phyloP scores from a whole-genome alignment of 495 filamentous ascomycete species.

The Trichoderma orchidacearum region DNA sequence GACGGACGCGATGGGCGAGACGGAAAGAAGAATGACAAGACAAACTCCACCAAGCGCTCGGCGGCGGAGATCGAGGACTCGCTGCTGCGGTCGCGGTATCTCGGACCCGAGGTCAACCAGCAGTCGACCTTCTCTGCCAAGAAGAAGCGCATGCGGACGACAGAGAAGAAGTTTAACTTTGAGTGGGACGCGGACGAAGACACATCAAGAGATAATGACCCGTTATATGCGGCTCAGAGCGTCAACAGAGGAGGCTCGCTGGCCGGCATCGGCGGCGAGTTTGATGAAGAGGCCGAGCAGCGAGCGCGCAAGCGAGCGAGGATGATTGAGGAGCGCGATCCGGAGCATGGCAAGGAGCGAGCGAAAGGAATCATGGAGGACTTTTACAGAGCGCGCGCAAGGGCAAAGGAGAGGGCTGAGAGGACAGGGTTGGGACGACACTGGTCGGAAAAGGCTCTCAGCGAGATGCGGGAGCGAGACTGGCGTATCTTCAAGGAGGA shows the following conservation, averaged over 20 bases:
- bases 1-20: slow-evolving; percentile 18
- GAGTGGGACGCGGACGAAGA: slow-evolving; percentile 97
- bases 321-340: slow-evolving; percentile 65
- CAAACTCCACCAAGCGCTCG: slow-evolving; percentile 36
- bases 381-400: slow-evolving; percentile 23
- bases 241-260: slow-evolving; percentile 51
- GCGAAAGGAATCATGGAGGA: slow-evolving; percentile 78
- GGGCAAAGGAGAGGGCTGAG: slow-evolving; percentile 47
- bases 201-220: slow-evolving; percentile 80
- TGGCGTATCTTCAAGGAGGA: slow-evolving; percentile 99
- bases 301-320: slow-evolving; percentile 62
- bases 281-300: slow-evolving; percentile 59
- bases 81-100: slow-evolving; percentile 71
- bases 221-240: slow-evolving; percentile 63
- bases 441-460: slow-evolving; percentile 93
- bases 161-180: slow-evolving; percentile 97
- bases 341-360: slow-evolving; percentile 61
- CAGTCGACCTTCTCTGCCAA: slow-evolving; percentile 80
- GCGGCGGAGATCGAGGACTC: slow-evolving; percentile 66
- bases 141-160: slow-evolving; percentile 89
- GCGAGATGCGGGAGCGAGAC: slow-evolving; percentile 94
- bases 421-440: slow-evolving; percentile 74
- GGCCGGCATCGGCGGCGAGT: slow-evolving; percentile 70
- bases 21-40: slow-evolving; percentile 15
- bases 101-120: slow-evolving; percentile 78